These are phyloP conservation scores for Phytophthora europaea DNA, from an alignment of 352 stramenopile genomes.

Conservation along the genomic window DNA sequence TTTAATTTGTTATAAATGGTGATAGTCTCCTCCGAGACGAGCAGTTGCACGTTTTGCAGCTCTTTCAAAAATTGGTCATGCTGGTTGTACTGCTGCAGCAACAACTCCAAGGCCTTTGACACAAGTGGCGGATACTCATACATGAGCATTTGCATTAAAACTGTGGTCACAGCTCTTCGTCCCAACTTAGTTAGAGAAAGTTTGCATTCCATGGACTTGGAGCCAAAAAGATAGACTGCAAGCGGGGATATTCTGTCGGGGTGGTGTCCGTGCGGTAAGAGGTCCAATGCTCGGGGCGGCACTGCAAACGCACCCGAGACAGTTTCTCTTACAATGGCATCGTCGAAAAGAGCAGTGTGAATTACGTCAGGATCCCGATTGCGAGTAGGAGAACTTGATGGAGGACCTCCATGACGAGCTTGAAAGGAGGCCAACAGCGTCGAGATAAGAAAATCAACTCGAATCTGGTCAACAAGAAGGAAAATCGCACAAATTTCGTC, in stretches of 20 bases:
- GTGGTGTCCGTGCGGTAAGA: slow-evolving; percentile 28
- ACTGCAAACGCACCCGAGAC: slow-evolving; percentile 20
- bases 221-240: slow-evolving; percentile 56
- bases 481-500: slow-evolving; percentile 76
- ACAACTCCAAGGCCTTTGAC: slow-evolving; percentile 75
- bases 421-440: slow-evolving; percentile 58
- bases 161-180: slow-evolving; percentile 53
- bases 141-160: slow-evolving; percentile 86
- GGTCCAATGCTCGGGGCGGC: slow-evolving; percentile 27
- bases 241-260: slow-evolving; percentile 61
- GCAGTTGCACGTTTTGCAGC: slow-evolving; percentile 67
- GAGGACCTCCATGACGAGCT: slow-evolving; percentile 39
- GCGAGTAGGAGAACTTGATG: slow-evolving; percentile 23
- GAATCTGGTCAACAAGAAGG: slow-evolving; percentile 64
- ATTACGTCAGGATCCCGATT: slow-evolving; percentile 34
- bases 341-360: slow-evolving; percentile 38
- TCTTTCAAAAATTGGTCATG: slow-evolving; percentile 78
- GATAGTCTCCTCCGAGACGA: slow-evolving; percentile 74
- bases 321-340: slow-evolving; percentile 33
- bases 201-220: slow-evolving; percentile 65
- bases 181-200: slow-evolving; percentile 63
- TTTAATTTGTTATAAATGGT: slow-evolving; percentile 74
- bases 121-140: slow-evolving; percentile 82
- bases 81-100: slow-evolving; percentile 79
- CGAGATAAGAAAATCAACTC: slow-evolving; percentile 77